phyloP scores from a whole-genome alignment of 345 rosid species.

The Clarkia xantiana region DNA sequence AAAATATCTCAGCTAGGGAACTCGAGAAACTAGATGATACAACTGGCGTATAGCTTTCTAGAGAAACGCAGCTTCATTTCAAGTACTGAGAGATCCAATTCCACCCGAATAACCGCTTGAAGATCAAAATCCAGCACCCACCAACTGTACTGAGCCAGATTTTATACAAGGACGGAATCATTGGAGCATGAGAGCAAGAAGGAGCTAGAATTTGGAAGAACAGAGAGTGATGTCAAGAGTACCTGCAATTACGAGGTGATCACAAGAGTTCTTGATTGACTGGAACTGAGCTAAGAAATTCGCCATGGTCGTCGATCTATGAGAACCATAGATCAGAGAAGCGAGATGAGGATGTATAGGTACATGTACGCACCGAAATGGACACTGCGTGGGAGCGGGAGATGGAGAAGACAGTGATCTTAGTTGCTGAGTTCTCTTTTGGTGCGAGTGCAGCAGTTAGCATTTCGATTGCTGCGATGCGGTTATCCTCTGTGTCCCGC shows the following conservation, averaged over 20 bases:
- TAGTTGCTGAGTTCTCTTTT: too few species aligned
- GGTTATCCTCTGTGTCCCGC: conserved; percentile 21
- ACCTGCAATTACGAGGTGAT: conserved; percentile 82
- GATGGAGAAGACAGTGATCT: background rate
- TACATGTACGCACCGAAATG: background rate
- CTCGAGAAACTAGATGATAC: too few species aligned
- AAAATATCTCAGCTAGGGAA: too few species aligned
- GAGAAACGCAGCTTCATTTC: too few species aligned
- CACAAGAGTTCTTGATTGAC: conserved; percentile 54
- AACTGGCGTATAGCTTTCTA: too few species aligned
- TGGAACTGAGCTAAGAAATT: conserved; percentile 88
- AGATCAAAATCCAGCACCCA: too few species aligned
- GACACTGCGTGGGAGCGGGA: background rate
- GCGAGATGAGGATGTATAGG: background rate
- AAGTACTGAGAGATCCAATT: too few species aligned
- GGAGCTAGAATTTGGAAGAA: background rate
- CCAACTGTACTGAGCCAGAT: background rate
- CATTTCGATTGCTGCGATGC: background rate
- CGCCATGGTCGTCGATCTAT: conserved; percentile 60
- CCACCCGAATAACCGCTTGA: too few species aligned
- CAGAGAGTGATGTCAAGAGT: background rate
- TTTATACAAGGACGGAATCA: background rate
- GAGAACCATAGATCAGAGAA: conserved; percentile 7
- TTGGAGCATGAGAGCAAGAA: background rate
- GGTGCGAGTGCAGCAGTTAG: too few species aligned